These are phyloP conservation scores for Phylloporus arenicola DNA, from an alignment of 768 basidiomycete species.

Conservation along the genomic window DNA sequence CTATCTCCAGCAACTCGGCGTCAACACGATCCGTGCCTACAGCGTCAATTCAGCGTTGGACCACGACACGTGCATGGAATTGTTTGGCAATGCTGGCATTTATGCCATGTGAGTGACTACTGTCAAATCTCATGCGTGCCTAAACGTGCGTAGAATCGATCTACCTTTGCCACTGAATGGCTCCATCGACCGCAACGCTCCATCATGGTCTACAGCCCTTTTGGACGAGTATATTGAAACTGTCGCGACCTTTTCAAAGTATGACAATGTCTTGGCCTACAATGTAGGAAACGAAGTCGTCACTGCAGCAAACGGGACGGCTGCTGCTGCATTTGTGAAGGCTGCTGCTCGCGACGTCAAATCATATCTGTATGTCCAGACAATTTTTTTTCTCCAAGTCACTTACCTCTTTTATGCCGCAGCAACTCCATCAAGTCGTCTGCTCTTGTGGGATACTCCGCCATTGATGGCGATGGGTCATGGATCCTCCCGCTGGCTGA, in stretches of 20 bases:
- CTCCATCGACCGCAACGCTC: constrained; percentile 67
- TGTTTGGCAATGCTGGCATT: constrained; percentile 73
- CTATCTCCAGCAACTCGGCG: constrained; percentile 64
- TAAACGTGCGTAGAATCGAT: constrained; percentile 58
- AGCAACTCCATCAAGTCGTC: constrained; percentile 61
- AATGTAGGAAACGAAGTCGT: constrained; percentile 89
- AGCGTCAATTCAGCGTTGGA: constrained; percentile 77
- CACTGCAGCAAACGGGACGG: constrained; percentile 46
- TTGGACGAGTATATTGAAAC: constrained; percentile 72
- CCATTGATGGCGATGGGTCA: constrained; percentile 64
- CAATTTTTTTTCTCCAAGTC: not conserved
- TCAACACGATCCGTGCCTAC: constrained; percentile 84
- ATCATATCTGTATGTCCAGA: constrained; percentile 64
- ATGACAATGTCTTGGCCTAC: constrained; percentile 84
- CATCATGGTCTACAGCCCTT: constrained; percentile 80
- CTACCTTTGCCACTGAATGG: constrained; percentile 81
- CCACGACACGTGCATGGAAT: constrained; percentile 82
- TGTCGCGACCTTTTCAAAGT: constrained; percentile 74
- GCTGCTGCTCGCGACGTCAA: constrained; percentile 87
- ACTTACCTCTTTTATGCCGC: not conserved
- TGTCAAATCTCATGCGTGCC: constrained; percentile 1
- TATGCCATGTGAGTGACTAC: constrained; percentile 70
- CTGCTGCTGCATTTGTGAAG: constrained; percentile 75
- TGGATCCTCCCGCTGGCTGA: constrained; percentile 68
- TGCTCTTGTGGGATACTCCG: constrained; percentile 77